Evolutionary conservation across 2,329 filamentous ascomycete species (phyloP), one percentile per base, ranked within the genome.

Genomic region (Monilinia vaccinii-corymbosi): DNA sequence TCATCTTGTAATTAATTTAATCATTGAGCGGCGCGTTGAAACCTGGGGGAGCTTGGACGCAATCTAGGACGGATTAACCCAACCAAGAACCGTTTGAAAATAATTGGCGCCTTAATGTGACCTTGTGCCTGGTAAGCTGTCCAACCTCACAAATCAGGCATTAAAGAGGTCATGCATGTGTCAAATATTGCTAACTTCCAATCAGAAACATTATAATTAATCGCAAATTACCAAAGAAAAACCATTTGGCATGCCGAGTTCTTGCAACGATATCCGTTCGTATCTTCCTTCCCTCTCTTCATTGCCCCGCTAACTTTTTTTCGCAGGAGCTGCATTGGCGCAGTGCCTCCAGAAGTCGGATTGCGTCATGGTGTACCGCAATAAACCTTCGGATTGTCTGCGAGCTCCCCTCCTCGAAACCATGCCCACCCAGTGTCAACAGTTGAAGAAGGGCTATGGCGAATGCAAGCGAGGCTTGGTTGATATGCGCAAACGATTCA

Each of bases 401-500:
- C 88, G 89, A 52, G 81, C 86, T 21, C 93, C 93, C 4, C 85
- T 96, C 64, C 79, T 85, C 73, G 86, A 94, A 64, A 87, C 86
- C 8, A 85, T 99, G 16, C 93, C 94, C 23, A 86, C 83, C 28
- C 86, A 88, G 75, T 99, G 94, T 76, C 91, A 93, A 73, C 93
- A 97, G 75, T 82, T 99, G 62, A 91, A 93, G 73, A 92, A 91
- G 73, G 91, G 91, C 49, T 94, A 95, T 70, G 89, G 90, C 73
- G 90, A 97, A 73, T 99, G 94, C 82, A 95, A 96, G 71, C 88
- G 93, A 66, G 94, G 94, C 66, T 85, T 96, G 84, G 88, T 97
- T 68, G 94, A 99, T 74, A 99, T 99, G 94, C 89, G 94, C 73
- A 97, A 97, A 78, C 88, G 94, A 38, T 97, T 99, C 76, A 84